These are phyloP conservation scores for Coniochaeta ligniaria DNA, from an alignment of 2,329 filamentous ascomycete species.

Conservation along the genomic window DNA sequence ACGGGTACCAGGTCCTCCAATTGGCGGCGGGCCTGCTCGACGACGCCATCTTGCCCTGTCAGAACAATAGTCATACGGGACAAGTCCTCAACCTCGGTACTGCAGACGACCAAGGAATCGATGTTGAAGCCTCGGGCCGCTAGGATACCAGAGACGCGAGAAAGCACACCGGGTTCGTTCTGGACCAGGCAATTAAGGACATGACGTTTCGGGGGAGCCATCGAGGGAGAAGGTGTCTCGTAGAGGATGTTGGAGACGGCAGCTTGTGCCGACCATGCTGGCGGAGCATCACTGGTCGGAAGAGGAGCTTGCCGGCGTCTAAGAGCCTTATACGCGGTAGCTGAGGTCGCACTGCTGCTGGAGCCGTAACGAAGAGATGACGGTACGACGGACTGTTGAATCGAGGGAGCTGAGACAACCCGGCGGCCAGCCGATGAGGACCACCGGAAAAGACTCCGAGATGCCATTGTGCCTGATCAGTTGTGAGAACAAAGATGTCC, in stretches of 20 bases:
- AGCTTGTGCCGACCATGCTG: slow-evolving; percentile 82
- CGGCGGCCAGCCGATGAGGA: not conserved
- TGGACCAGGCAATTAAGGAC: slow-evolving; percentile 97
- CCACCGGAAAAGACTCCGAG: slow-evolving; percentile 1
- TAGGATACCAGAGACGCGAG: slow-evolving; percentile 90
- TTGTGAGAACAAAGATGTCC: slow-evolving; percentile 1
- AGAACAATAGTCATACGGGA: slow-evolving; percentile 99
- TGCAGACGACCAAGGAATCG: slow-evolving; percentile 94
- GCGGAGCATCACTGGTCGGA: slow-evolving; percentile 67
- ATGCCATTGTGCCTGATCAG: slow-evolving; percentile 3
- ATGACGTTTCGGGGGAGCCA: slow-evolving; percentile 82
- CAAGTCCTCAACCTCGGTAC: slow-evolving; percentile 92
- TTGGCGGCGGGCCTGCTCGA: slow-evolving; percentile 93
- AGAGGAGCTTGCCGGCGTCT: slow-evolving; percentile 83
- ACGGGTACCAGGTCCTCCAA: slow-evolving; percentile 95
- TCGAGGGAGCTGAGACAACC: not conserved
- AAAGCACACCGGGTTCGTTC: slow-evolving; percentile 96
- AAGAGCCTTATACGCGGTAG: slow-evolving; percentile 93
- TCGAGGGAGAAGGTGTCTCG: slow-evolving; percentile 84
- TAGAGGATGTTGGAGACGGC: slow-evolving; percentile 98
- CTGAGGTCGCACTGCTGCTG: slow-evolving; percentile 73
- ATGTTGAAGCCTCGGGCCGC: slow-evolving; percentile 98
- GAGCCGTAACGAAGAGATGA: slow-evolving; percentile 25
- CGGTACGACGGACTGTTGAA: not conserved
- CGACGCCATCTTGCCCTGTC: slow-evolving; percentile 90